Evolutionary conservation across 2,329 filamentous ascomycete species (phyloP).

Genomic region (Cytospora piceicola): DNA sequence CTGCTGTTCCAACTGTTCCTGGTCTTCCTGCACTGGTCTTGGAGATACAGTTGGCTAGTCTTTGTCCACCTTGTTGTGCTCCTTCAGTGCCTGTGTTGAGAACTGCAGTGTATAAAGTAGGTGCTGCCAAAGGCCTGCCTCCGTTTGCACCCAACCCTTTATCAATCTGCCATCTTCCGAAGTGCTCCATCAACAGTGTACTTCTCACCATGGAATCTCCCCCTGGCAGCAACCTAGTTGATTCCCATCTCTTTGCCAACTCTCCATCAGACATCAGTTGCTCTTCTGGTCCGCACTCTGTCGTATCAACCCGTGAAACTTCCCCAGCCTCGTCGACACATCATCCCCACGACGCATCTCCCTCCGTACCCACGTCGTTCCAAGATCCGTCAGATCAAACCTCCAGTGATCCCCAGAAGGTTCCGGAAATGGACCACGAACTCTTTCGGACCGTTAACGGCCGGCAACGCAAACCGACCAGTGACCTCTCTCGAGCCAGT

Average conservation of each 20-base stretch:
- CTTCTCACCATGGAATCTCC: constrained; percentile 17
- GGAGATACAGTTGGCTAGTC: constrained; percentile 9
- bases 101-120: constrained; percentile 37
- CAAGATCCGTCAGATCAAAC: background rate
- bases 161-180: constrained; percentile 19
- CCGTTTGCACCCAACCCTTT: constrained; percentile 38
- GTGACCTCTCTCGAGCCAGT: constrained; percentile 11
- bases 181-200: background rate
- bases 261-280: constrained; percentile 17
- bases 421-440: constrained; percentile 9
- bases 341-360: constrained; percentile 1
- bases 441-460: constrained; percentile 4
- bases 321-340: constrained; percentile 27
- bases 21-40: constrained; percentile 25
- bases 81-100: constrained; percentile 24
- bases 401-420: background rate
- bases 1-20: constrained; percentile 23
- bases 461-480: constrained; percentile 1
- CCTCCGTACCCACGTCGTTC: background rate
- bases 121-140: constrained; percentile 31
- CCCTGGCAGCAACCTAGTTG: constrained; percentile 7
- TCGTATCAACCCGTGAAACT: constrained; percentile 26
- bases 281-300: constrained; percentile 21
- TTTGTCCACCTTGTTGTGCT: constrained; percentile 24
- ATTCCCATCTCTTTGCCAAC: constrained; percentile 6